These are phyloP conservation scores for Myxozyma sirexii DNA, from an alignment of 805 yeast species.

Conservation along the genomic window DNA sequence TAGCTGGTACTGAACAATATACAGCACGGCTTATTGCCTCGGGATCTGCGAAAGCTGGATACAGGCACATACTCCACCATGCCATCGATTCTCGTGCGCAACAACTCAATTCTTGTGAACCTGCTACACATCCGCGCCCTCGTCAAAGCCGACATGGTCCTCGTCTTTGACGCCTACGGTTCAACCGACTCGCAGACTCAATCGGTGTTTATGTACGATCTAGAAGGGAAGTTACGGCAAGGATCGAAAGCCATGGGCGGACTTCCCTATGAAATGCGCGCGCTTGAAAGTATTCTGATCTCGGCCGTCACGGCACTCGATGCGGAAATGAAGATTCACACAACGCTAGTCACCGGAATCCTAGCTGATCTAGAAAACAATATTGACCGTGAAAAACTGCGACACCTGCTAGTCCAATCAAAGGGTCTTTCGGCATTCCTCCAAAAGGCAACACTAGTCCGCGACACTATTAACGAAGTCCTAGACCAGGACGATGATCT, in stretches of 20 bases:
- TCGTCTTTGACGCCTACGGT: slow-evolving; percentile 75
- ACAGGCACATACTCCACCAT: slow-evolving; percentile 79
- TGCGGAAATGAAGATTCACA: slow-evolving; percentile 84
- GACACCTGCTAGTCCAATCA: slow-evolving; percentile 78
- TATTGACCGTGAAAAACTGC: slow-evolving; percentile 75
- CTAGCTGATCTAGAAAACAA: slow-evolving; percentile 77
- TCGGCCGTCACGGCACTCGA: slow-evolving; percentile 76
- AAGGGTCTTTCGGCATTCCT: slow-evolving; percentile 82
- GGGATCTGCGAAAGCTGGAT: slow-evolving; percentile 90
- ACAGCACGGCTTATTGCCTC: slow-evolving; percentile 72
- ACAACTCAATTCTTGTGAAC: slow-evolving; percentile 76
- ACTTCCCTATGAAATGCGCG: slow-evolving; percentile 87
- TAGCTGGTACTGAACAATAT: background rate
- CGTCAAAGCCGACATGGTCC: slow-evolving; percentile 74
- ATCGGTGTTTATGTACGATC: slow-evolving; percentile 77
- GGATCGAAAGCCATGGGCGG: slow-evolving; percentile 45
- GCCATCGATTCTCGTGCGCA: slow-evolving; percentile 83
- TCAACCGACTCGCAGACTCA: slow-evolving; percentile 63
- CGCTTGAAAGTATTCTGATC: slow-evolving; percentile 82
- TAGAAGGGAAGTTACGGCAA: slow-evolving; percentile 65
- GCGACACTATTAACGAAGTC: slow-evolving; percentile 83
- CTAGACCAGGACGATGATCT: slow-evolving; percentile 86
- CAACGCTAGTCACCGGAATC: slow-evolving; percentile 72
- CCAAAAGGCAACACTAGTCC: slow-evolving; percentile 77
- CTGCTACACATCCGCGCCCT: slow-evolving; percentile 87